Conservation (phyloP, 805 yeast genomes). For the Metschnikowia santaceciliae region DNA sequence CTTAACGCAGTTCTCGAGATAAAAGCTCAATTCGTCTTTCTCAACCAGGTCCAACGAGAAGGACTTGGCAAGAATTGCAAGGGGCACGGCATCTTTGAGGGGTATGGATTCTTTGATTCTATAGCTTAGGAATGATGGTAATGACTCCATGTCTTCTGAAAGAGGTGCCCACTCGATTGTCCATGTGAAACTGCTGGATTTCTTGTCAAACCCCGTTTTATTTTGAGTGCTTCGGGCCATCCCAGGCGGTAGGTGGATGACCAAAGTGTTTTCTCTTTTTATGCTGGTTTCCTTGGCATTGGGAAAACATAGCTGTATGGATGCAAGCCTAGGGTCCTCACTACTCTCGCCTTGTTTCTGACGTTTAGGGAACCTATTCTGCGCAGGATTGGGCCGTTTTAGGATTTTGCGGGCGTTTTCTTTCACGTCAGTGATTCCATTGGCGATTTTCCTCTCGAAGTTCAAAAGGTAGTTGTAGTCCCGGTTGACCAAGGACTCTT, state of each 20-base stretch:
- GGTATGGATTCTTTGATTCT: constrained; percentile 36
- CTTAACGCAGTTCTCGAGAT: constrained; percentile 30
- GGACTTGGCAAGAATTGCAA: constrained; percentile 25
- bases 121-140: constrained; percentile 39
- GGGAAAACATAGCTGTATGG: constrained; percentile 23
- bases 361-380: constrained; percentile 9
- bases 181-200: constrained; percentile 64
- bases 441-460: constrained; percentile 55
- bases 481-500: constrained; percentile 57
- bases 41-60: constrained; percentile 15
- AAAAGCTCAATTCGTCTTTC: constrained; percentile 26
- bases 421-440: constrained; percentile 52
- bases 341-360: constrained; percentile 8
- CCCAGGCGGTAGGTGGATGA: constrained; percentile 62
- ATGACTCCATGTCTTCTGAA: constrained; percentile 23
- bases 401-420: constrained; percentile 40
- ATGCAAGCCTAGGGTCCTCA: constrained; percentile 23
- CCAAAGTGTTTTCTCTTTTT: constrained; percentile 61
- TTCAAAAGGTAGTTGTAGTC: constrained; percentile 74
- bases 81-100: constrained; percentile 41
- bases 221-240: constrained; percentile 66
- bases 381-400: constrained; percentile 22
- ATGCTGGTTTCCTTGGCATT: constrained; percentile 27
- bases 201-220: constrained; percentile 67
- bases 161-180: constrained; percentile 68